These are phyloP conservation scores for Bassia scoparia DNA, from an alignment of 148 eudicot genomes.

Conservation along the genomic window DNA sequence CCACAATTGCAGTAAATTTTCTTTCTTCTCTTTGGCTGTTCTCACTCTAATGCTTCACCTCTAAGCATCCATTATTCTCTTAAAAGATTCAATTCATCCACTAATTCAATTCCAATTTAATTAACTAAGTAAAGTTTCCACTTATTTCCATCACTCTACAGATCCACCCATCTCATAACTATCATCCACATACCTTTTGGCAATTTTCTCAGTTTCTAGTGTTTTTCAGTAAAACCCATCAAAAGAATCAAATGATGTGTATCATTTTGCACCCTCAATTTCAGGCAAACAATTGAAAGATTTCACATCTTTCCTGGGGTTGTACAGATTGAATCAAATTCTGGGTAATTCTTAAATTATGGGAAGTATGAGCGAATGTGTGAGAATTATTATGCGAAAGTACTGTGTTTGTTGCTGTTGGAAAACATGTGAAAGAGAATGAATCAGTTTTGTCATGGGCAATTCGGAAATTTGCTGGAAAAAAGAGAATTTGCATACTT, in stretches of 20 bases:
- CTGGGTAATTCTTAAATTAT: slow-evolving; percentile 29
- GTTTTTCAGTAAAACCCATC: slow-evolving; percentile 9
- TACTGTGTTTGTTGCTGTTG: slow-evolving; percentile 77
- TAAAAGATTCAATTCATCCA: too few relatives aligned
- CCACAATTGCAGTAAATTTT: background rate
- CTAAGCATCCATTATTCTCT: background rate
- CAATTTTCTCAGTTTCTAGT: background rate
- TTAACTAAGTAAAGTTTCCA: background rate
- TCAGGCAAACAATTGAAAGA: background rate
- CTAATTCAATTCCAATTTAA: too few relatives aligned
- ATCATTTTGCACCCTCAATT: background rate
- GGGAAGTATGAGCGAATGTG: slow-evolving; percentile 35
- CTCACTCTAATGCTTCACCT: slow-evolving; percentile 4
- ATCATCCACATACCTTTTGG: background rate
- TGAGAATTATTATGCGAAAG: slow-evolving; percentile 50
- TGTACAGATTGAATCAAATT: background rate
- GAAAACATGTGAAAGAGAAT: slow-evolving; percentile 57
- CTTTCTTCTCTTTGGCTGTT: background rate
- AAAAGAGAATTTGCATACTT: slow-evolving; percentile 50
- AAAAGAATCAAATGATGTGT: slow-evolving; percentile 7
- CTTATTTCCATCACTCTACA: background rate
- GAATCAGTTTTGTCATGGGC: slow-evolving; percentile 68
- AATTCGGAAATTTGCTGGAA: slow-evolving; percentile 41
- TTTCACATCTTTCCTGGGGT: too few relatives aligned
- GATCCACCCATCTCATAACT: background rate